Evolutionary conservation across 176 grass and related monocot genomes (phyloP).

Genomic region (Panicum miliaceum): DNA sequence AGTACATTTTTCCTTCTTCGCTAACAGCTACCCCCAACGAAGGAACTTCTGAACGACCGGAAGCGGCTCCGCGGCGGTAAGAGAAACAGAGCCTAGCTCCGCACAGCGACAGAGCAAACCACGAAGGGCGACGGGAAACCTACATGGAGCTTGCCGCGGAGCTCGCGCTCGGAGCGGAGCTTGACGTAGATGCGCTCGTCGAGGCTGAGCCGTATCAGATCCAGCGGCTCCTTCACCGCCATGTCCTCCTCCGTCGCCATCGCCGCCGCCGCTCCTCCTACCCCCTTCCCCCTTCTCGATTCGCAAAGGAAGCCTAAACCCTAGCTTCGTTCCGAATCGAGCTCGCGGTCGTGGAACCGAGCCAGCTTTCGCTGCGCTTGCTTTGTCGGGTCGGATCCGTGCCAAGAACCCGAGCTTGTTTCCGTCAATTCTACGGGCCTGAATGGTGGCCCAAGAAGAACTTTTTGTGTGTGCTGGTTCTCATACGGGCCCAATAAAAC

Average conservation of each 20-base stretch:
- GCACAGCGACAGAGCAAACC: neutral
- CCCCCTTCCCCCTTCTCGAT: neutral
- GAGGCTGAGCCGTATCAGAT: conserved; percentile 97
- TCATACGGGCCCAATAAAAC: neutral
- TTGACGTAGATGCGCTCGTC: conserved; percentile 99
- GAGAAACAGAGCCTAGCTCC: neutral
- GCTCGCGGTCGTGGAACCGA: neutral
- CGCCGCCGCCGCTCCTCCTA: conserved; percentile 16
- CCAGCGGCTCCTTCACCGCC: conserved; percentile 97
- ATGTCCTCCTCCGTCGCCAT: conserved; percentile 82
- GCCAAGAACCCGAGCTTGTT: neutral
- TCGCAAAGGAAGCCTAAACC: neutral
- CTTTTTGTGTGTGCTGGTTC: neutral
- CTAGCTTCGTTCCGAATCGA: neutral
- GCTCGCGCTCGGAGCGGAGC: conserved; percentile 95
- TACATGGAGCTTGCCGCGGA: conserved; percentile 99
- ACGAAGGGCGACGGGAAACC: neutral
- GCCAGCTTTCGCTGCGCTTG: neutral
- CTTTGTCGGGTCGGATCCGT: neutral
- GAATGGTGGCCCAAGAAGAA: neutral
- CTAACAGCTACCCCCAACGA: neutral
- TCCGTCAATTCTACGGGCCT: neutral
- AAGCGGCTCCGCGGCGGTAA: neutral
- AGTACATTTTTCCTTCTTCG: neutral
- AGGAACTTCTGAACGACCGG: neutral